Percentiles rank a stretch among this genome's conserved stretches.
Evolutionary conservation across 139 green algal species (phyloP).

Genomic region (Micromonas commoda): DNA sequence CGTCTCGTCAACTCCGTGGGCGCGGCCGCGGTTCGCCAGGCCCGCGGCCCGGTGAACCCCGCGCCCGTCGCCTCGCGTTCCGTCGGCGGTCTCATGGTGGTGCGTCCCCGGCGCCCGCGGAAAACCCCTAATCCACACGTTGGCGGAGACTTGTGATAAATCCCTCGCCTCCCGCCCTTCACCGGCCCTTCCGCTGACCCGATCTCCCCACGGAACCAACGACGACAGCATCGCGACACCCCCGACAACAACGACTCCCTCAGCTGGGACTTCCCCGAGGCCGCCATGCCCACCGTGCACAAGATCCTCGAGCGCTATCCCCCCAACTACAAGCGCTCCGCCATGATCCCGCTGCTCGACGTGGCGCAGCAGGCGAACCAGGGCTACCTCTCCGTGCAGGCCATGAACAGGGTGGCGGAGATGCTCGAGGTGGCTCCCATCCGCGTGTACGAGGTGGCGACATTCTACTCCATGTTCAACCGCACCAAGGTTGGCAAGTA

Average conservation of each 20-base stretch:
- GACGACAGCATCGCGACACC: slow-evolving; percentile 14
- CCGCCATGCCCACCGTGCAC: neutral
- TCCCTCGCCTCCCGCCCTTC: neutral
- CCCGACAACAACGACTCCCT: slow-evolving; percentile 11
- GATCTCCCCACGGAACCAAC: neutral
- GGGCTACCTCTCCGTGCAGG: slow-evolving; percentile 77
- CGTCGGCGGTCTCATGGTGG: neutral
- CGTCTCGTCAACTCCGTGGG: neutral
- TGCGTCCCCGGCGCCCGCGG: no score
- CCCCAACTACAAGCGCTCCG: slow-evolving; percentile 88
- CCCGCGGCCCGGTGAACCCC: neutral
- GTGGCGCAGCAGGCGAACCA: slow-evolving; percentile 95
- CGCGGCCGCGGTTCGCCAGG: no score
- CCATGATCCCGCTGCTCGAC: slow-evolving; percentile 91
- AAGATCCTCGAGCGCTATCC: slow-evolving; percentile 59
- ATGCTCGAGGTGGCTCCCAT: slow-evolving; percentile 81
- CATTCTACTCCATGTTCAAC: slow-evolving; percentile 99
- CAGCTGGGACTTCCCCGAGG: slow-evolving; percentile 7
- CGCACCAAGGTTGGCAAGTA: slow-evolving; percentile 89
- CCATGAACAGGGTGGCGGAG: slow-evolving; percentile 77
- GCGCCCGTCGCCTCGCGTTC: no score
- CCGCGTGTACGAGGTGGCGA: slow-evolving; percentile 94
- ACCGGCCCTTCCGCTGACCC: neutral
- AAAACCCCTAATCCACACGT: no score
- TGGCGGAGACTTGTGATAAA: no score